Evolutionary conservation across 208 protist species (phyloP).

Genomic region (Wallacemonas collosoma): DNA sequence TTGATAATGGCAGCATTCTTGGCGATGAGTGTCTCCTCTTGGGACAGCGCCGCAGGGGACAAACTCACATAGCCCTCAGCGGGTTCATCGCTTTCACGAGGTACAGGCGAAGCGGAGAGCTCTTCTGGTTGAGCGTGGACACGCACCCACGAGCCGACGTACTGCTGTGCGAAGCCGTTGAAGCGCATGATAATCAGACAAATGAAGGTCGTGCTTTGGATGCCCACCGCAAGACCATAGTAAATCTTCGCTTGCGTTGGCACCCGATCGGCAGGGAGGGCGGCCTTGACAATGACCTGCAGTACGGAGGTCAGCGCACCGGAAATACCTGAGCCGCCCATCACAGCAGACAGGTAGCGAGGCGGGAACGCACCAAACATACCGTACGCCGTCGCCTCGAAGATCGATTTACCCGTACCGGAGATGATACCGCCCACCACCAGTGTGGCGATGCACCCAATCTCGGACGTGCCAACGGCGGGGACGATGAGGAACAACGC

Average conservation of each 20-base stretch:
- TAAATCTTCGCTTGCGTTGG: constrained; percentile 51
- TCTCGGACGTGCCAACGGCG: constrained; percentile 32
- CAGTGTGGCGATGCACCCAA: constrained; percentile 48
- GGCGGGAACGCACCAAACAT: constrained; percentile 60
- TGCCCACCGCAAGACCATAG: constrained; percentile 52
- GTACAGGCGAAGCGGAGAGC: neutral
- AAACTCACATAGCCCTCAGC: constrained; percentile 12
- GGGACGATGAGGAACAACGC: constrained; percentile 56
- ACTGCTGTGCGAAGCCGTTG: constrained; percentile 43
- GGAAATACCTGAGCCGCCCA: constrained; percentile 59
- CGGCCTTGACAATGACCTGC: constrained; percentile 59
- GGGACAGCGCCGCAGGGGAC: neutral
- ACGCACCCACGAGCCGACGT: constrained; percentile 29
- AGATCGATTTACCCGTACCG: constrained; percentile 63
- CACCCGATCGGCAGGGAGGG: constrained; percentile 35
- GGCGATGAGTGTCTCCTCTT: constrained; percentile 6
- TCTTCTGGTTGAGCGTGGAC: neutral
- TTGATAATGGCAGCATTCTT: constrained; percentile 14
- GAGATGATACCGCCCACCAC: constrained; percentile 37
- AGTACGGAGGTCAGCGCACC: constrained; percentile 48
- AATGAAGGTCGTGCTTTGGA: constrained; percentile 39
- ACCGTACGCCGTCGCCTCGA: constrained; percentile 76
- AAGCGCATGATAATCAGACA: constrained; percentile 41
- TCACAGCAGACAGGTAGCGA: constrained; percentile 57
- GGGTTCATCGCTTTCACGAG: constrained; percentile 1